phyloP scores from a whole-genome alignment of 2,329 filamentous ascomycete species.

The Geoglossum cookeanum region DNA sequence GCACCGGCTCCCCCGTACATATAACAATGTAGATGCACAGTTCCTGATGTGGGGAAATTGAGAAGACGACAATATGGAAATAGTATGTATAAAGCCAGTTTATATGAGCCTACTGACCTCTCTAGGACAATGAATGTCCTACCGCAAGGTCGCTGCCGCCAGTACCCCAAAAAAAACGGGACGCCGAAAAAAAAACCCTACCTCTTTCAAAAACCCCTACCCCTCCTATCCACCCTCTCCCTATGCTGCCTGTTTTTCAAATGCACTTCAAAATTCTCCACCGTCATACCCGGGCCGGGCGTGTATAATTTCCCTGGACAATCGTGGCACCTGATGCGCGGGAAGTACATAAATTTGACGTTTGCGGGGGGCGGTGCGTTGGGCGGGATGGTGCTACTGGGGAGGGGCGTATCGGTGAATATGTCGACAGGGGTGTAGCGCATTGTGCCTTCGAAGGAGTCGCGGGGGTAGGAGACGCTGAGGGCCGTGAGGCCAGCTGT shows the following conservation, averaged over 20 bases:
- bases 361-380: slow-evolving; percentile 38
- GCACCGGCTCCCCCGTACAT: too few relatives aligned
- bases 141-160: too few relatives aligned
- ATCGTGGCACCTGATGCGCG: slow-evolving; percentile 77
- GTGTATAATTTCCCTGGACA: slow-evolving; percentile 91
- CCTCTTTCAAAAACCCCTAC: not conserved
- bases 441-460: slow-evolving; percentile 81
- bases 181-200: not conserved
- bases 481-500: slow-evolving; percentile 51
- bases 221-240: slow-evolving; percentile 38
- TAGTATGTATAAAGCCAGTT: too few relatives aligned
- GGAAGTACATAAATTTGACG: slow-evolving; percentile 65
- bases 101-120: too few relatives aligned
- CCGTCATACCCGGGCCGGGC: slow-evolving; percentile 64
- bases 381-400: slow-evolving; percentile 26
- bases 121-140: too few relatives aligned
- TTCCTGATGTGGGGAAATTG: too few relatives aligned
- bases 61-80: too few relatives aligned
- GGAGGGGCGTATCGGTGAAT: slow-evolving; percentile 44
- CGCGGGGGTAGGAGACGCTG: slow-evolving; percentile 50
- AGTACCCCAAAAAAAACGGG: too few relatives aligned
- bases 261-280: slow-evolving; percentile 85
- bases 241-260: slow-evolving; percentile 68
- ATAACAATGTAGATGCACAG: too few relatives aligned
- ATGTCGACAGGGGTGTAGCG: slow-evolving; percentile 67